phyloP scores from a whole-genome alignment of 768 basidiomycete species.

The Gautieria morchelliformis region DNA sequence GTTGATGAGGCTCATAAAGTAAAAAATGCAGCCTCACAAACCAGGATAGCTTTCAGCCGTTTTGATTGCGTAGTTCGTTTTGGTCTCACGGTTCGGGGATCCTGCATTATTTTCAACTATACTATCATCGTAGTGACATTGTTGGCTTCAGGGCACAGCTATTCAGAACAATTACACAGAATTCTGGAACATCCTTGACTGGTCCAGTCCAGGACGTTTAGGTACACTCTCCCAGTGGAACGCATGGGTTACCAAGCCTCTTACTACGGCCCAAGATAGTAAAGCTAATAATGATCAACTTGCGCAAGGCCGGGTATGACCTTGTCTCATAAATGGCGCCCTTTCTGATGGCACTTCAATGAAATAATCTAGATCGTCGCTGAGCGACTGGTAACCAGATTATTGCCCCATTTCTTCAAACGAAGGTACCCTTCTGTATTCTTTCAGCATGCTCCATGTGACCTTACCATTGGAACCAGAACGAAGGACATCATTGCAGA shows the following conservation, averaged over 20 bases:
- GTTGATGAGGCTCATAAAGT: constrained; percentile 89
- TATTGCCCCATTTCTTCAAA: constrained; percentile 78
- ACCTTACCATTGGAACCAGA: constrained; percentile 22
- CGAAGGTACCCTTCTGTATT: constrained; percentile 43
- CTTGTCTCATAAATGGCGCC: neutral
- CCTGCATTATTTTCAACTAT: constrained; percentile 18
- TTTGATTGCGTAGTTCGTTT: constrained; percentile 64
- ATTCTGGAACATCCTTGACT: constrained; percentile 86
- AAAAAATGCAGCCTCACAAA: constrained; percentile 66
- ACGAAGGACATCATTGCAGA: constrained; percentile 70
- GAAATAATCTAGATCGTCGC: constrained; percentile 42
- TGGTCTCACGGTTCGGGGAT: constrained; percentile 71
- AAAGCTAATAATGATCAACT: constrained; percentile 55
- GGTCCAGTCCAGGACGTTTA: constrained; percentile 76
- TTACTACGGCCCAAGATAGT: constrained; percentile 58
- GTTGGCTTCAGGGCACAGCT: constrained; percentile 28
- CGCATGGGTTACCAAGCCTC: constrained; percentile 54
- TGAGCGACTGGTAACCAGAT: constrained; percentile 44
- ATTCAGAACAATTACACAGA: constrained; percentile 87
- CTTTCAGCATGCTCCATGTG: neutral
- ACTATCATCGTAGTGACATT: constrained; percentile 10
- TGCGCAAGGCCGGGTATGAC: constrained; percentile 39
- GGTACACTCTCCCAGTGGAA: constrained; percentile 75
- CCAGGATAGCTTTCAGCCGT: constrained; percentile 58
- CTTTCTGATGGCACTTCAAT: neutral